Percentiles rank a stretch among this genome's conserved stretches.
Conservation (phyloP, 1,284 basidiomycete genomes). For the Hemileccinum hortonii region DNA sequence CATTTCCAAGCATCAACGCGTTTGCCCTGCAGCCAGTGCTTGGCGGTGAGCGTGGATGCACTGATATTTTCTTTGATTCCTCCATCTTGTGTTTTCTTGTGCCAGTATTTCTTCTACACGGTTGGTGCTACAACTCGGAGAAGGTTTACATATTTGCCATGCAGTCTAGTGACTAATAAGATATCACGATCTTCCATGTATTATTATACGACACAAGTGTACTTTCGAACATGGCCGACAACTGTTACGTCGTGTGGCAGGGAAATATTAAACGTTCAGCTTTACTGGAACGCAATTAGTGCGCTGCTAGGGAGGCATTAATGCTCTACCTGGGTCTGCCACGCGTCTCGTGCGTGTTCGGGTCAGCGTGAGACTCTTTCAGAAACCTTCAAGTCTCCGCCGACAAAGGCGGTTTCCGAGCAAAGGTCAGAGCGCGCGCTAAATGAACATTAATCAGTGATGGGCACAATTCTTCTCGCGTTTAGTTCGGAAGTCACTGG, state of each 20-base stretch:
- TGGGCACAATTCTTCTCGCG: neutral
- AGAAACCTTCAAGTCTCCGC: neutral
- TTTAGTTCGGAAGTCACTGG: conserved; percentile 1
- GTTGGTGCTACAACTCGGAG: neutral
- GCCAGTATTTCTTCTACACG: neutral
- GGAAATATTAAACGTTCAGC: neutral
- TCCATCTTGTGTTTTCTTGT: neutral
- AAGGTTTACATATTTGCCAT: neutral
- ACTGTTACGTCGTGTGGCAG: neutral
- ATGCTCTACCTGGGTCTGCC: no score
- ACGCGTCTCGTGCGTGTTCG: neutral
- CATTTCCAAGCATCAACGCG: conserved; percentile 28
- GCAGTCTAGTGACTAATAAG: neutral
- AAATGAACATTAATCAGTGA: no score
- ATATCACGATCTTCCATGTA: neutral
- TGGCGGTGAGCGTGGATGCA: conserved; percentile 11
- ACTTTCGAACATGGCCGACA: neutral
- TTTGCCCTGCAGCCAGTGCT: conserved; percentile 24
- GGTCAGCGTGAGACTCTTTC: neutral
- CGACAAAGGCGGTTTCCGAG: conserved; percentile 5
- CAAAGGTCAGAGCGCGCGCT: neutral
- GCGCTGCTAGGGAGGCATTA: neutral
- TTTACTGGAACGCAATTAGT: neutral
- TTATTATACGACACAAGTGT: neutral
- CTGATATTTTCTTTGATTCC: neutral